Base-by-base conservation (phyloP, 2,329 filamentous ascomycete genomes). In the Botrytis galanthina region DNA sequence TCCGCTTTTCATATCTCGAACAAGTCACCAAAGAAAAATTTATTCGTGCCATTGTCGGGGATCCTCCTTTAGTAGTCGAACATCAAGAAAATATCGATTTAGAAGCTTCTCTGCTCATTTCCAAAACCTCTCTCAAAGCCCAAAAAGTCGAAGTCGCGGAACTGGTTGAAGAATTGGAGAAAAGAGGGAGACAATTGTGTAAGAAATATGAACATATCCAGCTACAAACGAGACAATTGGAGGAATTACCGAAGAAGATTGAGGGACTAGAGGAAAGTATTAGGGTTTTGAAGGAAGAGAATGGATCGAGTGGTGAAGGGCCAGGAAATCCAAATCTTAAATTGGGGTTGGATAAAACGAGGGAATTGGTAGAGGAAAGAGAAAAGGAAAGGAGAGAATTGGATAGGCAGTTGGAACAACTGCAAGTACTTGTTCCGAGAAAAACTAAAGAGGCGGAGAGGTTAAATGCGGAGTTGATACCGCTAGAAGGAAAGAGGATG, bases 11-110 rank as follows among this genome's bases (percentile, higher is more conserved):
- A 76, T 98, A 98, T 83, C 92, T 98, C 78, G 96, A 99, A 83
- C 96, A 98, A 85, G 94, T 98, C 75, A 98, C 95, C 62, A 99
- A 98, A 84, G 96, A 99, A 82, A 97, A 97, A 80, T 98, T 98
- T 82, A 91, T 99, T 72, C 93, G 94, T 77, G 91, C 93, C 76
- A 97, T 98, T 78, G 94, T 97, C 26, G 94, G 93, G 76, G 93
- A 97, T 76, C 94, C 95, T 67, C 96, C 95, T 0, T 87, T 95
- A 26, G 92, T 98, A 63, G 93, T 97, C 73, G 91, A 91, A 59
- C 89, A 91, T 61, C 88, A 91, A 78, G 95, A 98, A 80, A 98
- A 98, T 81, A 84, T 91, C 66, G 90, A 91, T 73, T 84, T 97
- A 37, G 93, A 96, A 80, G 85, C 87, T 73, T 91, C 93, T 74